Base-by-base conservation (phyloP, 371 early-diverging fungal genomes). In the Chytridium lagenaria region DNA sequence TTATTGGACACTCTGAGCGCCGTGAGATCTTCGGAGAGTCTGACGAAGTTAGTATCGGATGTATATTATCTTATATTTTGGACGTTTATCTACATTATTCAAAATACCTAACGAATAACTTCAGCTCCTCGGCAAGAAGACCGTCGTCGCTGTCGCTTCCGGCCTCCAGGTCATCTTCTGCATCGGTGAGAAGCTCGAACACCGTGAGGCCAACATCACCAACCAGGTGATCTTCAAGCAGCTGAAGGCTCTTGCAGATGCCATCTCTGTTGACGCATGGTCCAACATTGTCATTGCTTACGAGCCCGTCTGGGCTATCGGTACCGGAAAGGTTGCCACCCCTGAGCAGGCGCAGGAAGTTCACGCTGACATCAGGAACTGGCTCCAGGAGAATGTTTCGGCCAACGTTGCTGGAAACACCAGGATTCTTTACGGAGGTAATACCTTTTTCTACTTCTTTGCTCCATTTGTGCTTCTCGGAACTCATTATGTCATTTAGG, bases 241-340 rank as follows among this genome's bases (percentile, higher is more conserved):
- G 87, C 86, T 99, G 72, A 88, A 88, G 80, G 93, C 93, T 68
- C 90, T 93, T 77, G 88, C 90, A 30, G 73, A 61, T 37, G 72
- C 70, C 30, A 67, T 86, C 57, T 52, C 65, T 12, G 70, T 84
- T 86, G 70, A 55, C 33, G 93, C 95, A 87, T 96, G 96, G 98
- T 82, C 87, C 70, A 88, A 94, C 79, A 91, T 99, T 70, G 98
- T 98, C 40, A 86, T 99, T 84, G 99, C 99, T 76, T 99, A 99
- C 83, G 99, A 99, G 88, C 99, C 99, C 68, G 98, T 99, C 66
- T 99, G 99, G 99, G 99, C 99, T 88, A 92, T 92, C 81, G 99
- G 99, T 74, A 99, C 99, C 40, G 99, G 99, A 79, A 94, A 95
- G 90, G 95, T 98, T 12, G 98, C 99, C 44, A 93, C 97, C 36